A percentile compares a stretch with the other conserved stretches of the same genome.
Conservation (phyloP, 73 alveolate genomes). For the Paramecium sonneborni region DNA sequence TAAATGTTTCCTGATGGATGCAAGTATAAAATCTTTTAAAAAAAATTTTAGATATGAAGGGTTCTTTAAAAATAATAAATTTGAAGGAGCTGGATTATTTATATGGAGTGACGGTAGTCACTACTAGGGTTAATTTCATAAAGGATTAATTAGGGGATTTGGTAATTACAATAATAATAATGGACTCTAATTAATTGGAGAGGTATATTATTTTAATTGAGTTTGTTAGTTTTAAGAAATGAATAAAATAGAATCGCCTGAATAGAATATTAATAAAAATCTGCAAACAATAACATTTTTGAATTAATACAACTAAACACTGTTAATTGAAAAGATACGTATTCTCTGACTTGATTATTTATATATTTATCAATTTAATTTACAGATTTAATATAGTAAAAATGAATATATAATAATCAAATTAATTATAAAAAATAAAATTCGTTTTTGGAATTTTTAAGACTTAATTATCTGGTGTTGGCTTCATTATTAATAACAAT, state of each 20-base stretch:
- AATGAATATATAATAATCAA: background rate
- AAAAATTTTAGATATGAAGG: slow-evolving; percentile 36
- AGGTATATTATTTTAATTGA: background rate
- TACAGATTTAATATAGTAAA: background rate
- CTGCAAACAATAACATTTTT: background rate
- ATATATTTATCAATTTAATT: background rate
- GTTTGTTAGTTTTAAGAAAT: background rate
- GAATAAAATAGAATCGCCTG: background rate
- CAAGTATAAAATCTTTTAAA: background rate
- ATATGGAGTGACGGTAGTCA: background rate
- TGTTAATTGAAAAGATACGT: slow-evolving; percentile 8
- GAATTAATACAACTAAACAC: background rate
- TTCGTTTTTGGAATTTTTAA: slow-evolving; percentile 53
- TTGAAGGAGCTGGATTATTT: slow-evolving; percentile 24
- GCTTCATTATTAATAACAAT: slow-evolving; percentile 37
- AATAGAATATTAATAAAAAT: background rate
- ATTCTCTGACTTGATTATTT: slow-evolving; percentile 21
- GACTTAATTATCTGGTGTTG: background rate
- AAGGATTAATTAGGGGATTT: background rate
- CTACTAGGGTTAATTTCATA: background rate
- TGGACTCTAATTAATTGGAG: background rate
- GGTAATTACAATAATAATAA: slow-evolving; percentile 8
- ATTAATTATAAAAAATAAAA: background rate
- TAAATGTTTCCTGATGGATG: background rate
- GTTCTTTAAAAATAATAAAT: background rate